Percentiles rank a stretch among this genome's conserved stretches.
Evolutionary conservation across 2,329 filamentous ascomycete species (phyloP).

Genomic region (Cladosporium austrohemisphaericum): DNA sequence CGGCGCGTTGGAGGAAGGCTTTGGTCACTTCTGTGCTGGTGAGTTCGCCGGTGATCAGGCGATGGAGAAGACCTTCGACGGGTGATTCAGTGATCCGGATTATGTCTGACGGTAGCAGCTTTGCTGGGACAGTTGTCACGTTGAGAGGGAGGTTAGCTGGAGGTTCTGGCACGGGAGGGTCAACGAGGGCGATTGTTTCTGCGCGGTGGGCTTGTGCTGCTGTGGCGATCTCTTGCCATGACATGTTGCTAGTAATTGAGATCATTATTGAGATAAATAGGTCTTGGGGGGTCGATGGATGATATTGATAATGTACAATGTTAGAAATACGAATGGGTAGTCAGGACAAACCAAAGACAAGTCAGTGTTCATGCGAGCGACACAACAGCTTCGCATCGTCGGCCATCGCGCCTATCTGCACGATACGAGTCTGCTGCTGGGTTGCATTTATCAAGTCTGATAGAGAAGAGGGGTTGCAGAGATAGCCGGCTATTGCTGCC

Average conservation of each 20-base stretch:
- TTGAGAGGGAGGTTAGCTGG: constrained; percentile 40
- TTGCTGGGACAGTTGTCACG: constrained; percentile 43
- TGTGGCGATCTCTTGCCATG: constrained; percentile 3
- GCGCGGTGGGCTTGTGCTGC: constrained; percentile 39
- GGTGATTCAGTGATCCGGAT: constrained; percentile 49
- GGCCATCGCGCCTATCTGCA: too few species aligned
- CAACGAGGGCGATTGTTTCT: constrained; percentile 40
- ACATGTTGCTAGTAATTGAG: not conserved
- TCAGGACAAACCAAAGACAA: too few species aligned
- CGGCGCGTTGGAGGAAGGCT: constrained; percentile 55
- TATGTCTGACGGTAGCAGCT: constrained; percentile 46
- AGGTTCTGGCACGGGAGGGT: constrained; percentile 39
- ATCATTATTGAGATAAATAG: too few species aligned
- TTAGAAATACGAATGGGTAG: too few species aligned
- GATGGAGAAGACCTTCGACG: constrained; percentile 41
- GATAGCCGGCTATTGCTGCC: not conserved
- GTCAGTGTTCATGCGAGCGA: too few species aligned
- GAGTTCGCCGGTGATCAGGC: constrained; percentile 44
- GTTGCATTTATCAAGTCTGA: too few species aligned
- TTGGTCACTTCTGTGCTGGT: constrained; percentile 45
- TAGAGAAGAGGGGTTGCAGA: not conserved
- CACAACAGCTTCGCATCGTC: too few species aligned
- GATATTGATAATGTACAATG: too few species aligned
- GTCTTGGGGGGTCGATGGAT: too few species aligned
- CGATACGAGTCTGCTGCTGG: too few species aligned